A percentile compares a stretch with the other conserved stretches of the same genome.
These are phyloP conservation scores for Leccinum variicolor DNA, from an alignment of 768 basidiomycete genomes.

Conservation along the genomic window DNA sequence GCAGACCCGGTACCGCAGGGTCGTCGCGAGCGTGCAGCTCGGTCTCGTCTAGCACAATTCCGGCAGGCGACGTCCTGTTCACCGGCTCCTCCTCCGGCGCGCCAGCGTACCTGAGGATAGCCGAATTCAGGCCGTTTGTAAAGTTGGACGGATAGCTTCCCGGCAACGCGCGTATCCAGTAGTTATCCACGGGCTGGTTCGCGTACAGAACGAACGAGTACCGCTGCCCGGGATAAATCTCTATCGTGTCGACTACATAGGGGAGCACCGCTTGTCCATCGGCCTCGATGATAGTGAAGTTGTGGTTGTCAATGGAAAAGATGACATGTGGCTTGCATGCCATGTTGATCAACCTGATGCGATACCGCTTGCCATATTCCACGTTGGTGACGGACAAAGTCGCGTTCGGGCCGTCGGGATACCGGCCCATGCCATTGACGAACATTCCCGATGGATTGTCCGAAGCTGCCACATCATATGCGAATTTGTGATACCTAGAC, in stretches of 20 bases:
- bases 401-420: slow-evolving; percentile 28
- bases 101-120: slow-evolving; percentile 41
- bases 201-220: slow-evolving; percentile 45
- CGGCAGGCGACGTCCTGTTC: slow-evolving; percentile 4
- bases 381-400: slow-evolving; percentile 37
- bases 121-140: slow-evolving; percentile 35
- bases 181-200: slow-evolving; percentile 34
- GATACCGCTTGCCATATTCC: slow-evolving; percentile 32
- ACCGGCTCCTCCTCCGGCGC: slow-evolving; percentile 34
- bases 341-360: slow-evolving; percentile 39
- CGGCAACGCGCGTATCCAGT: slow-evolving; percentile 40
- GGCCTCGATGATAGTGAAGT: slow-evolving; percentile 45
- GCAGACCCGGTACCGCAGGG: slow-evolving; percentile 29
- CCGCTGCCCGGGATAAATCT: slow-evolving; percentile 48
- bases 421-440: slow-evolving; percentile 40
- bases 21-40: slow-evolving; percentile 33
- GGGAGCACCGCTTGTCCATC: slow-evolving; percentile 41
- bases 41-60: slow-evolving; percentile 34
- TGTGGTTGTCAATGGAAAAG: slow-evolving; percentile 46
- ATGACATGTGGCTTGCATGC: slow-evolving; percentile 42
- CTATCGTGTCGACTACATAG: slow-evolving; percentile 36
- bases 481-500: slow-evolving; percentile 20
- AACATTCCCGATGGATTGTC: slow-evolving; percentile 29
- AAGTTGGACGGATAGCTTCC: slow-evolving; percentile 16
- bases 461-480: slow-evolving; percentile 11